Base-by-base conservation (phyloP, 106 monocot species). In the Phalaenopsis equestris region DNA sequence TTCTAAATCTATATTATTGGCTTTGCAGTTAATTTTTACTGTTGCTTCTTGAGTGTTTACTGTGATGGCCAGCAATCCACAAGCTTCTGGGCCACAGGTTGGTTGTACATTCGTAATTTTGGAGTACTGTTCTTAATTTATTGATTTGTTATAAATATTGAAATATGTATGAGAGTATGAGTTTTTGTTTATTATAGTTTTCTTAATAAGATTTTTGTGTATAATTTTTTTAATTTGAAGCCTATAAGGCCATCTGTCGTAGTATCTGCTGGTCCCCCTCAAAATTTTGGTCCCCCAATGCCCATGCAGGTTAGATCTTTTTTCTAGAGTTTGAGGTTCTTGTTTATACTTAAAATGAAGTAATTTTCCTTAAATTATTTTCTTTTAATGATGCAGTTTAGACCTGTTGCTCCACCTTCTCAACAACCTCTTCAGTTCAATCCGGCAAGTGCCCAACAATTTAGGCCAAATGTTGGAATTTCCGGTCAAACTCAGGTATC, bases 21-120 rank as follows among this genome's bases (percentile, higher is more conserved):
- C 43, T 45, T 74, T 74, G 74, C 74, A 74, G 74, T 45, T 74
- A 42, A 3, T 43, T 74, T 38, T 45, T 42, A 19, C 42, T 72
- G 14, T 72, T 41, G 72, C 6, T 49, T 48, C 49, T 49, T 52
- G 76, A 76, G 8, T 47, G 42, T 76, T 52, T 76, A 10, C 36
- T 76, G 30, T 52, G 46, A 94, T 94, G 91, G 84, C 91, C 12
- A 85, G 83, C 83, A 94, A 89, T 79, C 82, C 87, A 77, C 93
- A 90, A 41, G 67, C 91, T 81, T 84, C 93, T 81, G 91, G 88
- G 61, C 74, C 86, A 56, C 94, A 88, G 93, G 93, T 93, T 86
- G 17, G 36, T 3, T 42, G 72, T 17, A 8, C 72, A 75, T 79
- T 19, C 5, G 38, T 30, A 46, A 2, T 7, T 23, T 64, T 24